Conservation (phyloP, 768 basidiomycete species). For the Tephrocybe sp. region DNA sequence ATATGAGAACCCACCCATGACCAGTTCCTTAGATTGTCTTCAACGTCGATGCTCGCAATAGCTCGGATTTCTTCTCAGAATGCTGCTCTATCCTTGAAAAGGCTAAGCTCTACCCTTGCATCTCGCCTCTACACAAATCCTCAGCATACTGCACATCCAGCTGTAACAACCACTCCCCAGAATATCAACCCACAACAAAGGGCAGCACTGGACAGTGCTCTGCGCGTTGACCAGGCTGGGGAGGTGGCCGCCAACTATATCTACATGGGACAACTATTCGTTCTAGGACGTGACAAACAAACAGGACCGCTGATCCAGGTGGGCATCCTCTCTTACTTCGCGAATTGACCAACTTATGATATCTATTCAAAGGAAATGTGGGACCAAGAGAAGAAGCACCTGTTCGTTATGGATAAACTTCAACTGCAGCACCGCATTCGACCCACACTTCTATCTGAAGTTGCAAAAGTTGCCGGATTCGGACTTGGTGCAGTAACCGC, state of each 20-base stretch:
- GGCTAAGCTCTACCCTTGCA: constrained; percentile 20
- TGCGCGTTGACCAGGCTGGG: constrained; percentile 94
- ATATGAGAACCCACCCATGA: too few species aligned
- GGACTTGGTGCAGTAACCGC: constrained; percentile 85
- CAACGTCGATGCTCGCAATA: constrained; percentile 8
- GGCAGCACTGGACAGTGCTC: constrained; percentile 55
- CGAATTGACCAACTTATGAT: background rate
- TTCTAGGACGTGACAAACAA: constrained; percentile 60
- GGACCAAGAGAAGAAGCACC: constrained; percentile 93
- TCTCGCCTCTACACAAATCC: constrained; percentile 53
- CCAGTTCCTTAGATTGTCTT: too few species aligned
- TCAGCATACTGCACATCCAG: constrained; percentile 31
- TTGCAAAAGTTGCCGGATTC: constrained; percentile 87
- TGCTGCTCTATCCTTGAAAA: background rate
- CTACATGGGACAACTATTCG: constrained; percentile 82
- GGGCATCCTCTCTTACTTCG: constrained; percentile 21
- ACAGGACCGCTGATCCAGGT: constrained; percentile 76
- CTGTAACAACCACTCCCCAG: constrained; percentile 54
- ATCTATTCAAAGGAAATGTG: constrained; percentile 81
- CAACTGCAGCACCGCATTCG: constrained; percentile 81
- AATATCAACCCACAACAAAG: constrained; percentile 51
- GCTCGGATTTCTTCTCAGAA: constrained; percentile 5
- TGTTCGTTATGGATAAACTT: constrained; percentile 82
- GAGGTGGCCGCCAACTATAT: constrained; percentile 97
- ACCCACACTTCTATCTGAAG: constrained; percentile 80